A percentile compares a stretch with the other conserved stretches of the same genome.
These are phyloP conservation scores for Fraxinus cuspidata DNA, from an alignment of 257 asterid genomes.

Conservation along the genomic window DNA sequence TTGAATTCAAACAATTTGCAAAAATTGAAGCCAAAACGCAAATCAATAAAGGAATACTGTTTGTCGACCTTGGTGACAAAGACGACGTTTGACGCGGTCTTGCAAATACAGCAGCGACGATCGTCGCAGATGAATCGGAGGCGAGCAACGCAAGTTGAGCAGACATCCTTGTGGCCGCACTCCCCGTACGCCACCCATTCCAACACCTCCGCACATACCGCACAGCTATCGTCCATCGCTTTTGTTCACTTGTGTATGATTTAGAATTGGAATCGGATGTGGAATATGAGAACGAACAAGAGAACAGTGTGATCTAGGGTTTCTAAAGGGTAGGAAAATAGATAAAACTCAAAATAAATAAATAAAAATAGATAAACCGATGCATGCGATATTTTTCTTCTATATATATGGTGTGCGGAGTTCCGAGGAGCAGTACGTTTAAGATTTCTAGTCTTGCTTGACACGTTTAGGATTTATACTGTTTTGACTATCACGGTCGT, in stretches of 20 bases:
- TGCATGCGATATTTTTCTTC: no score
- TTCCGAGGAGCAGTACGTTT: no score
- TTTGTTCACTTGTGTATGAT: neutral
- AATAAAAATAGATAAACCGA: no score
- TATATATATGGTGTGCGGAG: no score
- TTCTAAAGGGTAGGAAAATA: neutral
- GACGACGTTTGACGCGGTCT: conserved; percentile 64
- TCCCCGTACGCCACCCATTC: conserved; percentile 98
- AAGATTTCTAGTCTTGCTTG: no score
- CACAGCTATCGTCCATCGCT: conserved; percentile 93
- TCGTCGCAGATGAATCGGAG: conserved; percentile 87
- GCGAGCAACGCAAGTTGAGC: no score
- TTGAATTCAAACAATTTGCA: conserved; percentile 10
- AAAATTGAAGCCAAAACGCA: no score
- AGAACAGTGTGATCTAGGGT: conserved; percentile 1
- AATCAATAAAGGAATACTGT: neutral
- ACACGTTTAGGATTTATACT: no score
- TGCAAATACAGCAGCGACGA: conserved; percentile 95
- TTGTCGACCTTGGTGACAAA: conserved; percentile 37
- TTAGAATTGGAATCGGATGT: neutral
- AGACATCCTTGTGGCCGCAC: conserved; percentile 94
- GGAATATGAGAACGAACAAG: no score
- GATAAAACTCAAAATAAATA: no score
- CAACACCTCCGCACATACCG: conserved; percentile 53
- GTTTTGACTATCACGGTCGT: no score